Conservation (phyloP, 2,329 filamentous ascomycete species). For the Fusarium kyushuense region DNA sequence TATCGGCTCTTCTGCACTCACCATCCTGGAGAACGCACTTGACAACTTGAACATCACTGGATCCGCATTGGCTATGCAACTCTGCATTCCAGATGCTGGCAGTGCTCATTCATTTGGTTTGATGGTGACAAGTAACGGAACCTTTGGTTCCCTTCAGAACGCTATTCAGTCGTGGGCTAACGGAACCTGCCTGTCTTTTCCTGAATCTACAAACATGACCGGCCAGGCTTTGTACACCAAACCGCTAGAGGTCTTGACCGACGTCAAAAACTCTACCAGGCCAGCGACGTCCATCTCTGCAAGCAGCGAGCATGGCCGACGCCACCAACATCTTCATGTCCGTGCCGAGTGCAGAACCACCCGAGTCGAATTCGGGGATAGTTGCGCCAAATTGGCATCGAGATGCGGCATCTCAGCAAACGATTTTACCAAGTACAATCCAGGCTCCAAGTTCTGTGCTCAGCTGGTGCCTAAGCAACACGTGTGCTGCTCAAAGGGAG, state of each 20-base stretch:
- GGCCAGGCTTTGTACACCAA: not conserved
- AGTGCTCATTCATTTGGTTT: not conserved
- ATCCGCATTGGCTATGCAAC: not conserved
- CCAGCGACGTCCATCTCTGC: not conserved
- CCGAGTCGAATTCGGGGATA: not conserved
- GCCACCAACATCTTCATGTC: not conserved
- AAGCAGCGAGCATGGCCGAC: not conserved
- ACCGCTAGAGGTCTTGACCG: not conserved
- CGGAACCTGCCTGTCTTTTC: not conserved
- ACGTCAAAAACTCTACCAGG: not conserved
- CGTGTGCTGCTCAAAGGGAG: not conserved
- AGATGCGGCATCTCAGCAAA: not conserved
- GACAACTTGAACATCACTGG: not conserved
- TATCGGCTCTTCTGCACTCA: not conserved
- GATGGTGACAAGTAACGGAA: not conserved
- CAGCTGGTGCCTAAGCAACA: not conserved
- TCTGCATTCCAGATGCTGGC: not conserved
- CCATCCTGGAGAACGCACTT: not conserved
- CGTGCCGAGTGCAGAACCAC: conserved; percentile 3
- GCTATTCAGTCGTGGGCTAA: not conserved
- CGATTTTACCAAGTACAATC: not conserved
- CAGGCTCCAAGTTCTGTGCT: not conserved
- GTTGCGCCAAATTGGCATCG: not conserved
- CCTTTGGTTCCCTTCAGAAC: not conserved
- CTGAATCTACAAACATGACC: not conserved